Evolutionary conservation across 768 basidiomycete species (phyloP).

Genomic region (Suillus placidus): DNA sequence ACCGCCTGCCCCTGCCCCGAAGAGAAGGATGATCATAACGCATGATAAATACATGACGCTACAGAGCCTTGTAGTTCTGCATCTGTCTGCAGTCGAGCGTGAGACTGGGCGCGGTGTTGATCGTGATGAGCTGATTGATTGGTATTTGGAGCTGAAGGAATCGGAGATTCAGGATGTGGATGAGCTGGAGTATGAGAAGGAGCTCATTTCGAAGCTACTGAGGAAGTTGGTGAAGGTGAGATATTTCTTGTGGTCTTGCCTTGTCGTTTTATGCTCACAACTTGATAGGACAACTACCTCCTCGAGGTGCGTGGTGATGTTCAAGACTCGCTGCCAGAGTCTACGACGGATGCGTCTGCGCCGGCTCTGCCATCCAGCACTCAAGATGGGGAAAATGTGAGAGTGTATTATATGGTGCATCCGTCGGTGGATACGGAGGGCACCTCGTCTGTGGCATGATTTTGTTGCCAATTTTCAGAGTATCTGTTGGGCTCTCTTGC

Average conservation of each 20-base stretch:
- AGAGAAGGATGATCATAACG: constrained; percentile 86
- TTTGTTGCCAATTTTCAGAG: background rate
- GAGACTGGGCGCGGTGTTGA: constrained; percentile 78
- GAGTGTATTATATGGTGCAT: constrained; percentile 89
- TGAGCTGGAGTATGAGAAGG: constrained; percentile 88
- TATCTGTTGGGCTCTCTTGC: background rate
- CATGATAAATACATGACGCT: constrained; percentile 94
- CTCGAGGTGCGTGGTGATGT: constrained; percentile 84
- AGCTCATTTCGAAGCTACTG: constrained; percentile 87
- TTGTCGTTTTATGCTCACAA: constrained; percentile 4
- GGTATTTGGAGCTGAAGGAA: constrained; percentile 94
- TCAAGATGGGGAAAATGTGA: constrained; percentile 57
- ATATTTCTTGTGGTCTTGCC: constrained; percentile 17
- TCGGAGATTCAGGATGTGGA: constrained; percentile 80
- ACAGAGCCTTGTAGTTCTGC: constrained; percentile 85
- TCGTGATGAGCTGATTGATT: constrained; percentile 90
- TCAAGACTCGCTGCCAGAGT: constrained; percentile 71
- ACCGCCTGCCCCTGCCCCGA: constrained; percentile 50
- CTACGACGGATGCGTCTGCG: constrained; percentile 58
- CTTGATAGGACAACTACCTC: constrained; percentile 75
- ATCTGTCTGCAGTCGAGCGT: constrained; percentile 76
- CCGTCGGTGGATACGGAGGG: constrained; percentile 79
- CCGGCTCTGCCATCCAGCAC: constrained; percentile 49
- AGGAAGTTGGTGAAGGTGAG: constrained; percentile 87
- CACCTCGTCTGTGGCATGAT: constrained; percentile 36